Evolutionary conservation across 176 grass and related monocot species (phyloP), one percentile per base, ranked within the genome.

Genomic region (Cenchrus purpureus): DNA sequence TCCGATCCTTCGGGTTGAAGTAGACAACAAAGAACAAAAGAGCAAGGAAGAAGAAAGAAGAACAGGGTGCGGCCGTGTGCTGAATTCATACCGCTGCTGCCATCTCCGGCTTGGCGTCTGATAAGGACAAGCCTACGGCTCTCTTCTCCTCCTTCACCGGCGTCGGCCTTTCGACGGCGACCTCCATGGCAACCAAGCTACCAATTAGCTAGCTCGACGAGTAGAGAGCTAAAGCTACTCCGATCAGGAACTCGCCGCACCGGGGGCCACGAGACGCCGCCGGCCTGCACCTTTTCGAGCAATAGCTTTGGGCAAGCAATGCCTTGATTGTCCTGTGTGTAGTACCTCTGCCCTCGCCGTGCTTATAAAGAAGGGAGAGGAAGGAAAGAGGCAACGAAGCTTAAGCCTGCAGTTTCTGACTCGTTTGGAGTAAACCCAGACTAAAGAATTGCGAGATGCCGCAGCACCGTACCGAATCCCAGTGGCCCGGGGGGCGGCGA

Each of bases 331-430:
- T 84, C 49, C 63, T 81, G n/a, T 49, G 55, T 62, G 22, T n/a
- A 14, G 83, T 37, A 56, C 65, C 67, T 72, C 69, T 72, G 14
- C 71, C 50, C 71, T 48, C 12, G 19, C 12, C 48, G 57, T 82
- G 78, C 82, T 93, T 88, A 79, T 88, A 90, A 83, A 85, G 82
- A 71, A 69, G 12, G 12, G 48, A 5, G 20, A 28, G 14, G 22
- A 20, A 31, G 48, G 28, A 3, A 16, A 22, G 5, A 29, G 10
- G 25, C 48, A 4, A 20, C 29, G 20, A 69, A 20, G 59, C 70
- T 29, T 14, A n/a, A 85, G 88, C 85, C 82, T 88, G 25, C 77
- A 85, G 85, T 90, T 90, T 85, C 88, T 93, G 91, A 93, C 91
- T 85, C 7, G 6, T 14, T 2, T 6, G 20, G 32, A 74, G 54